Percentiles rank a stretch among this genome's conserved stretches.
phyloP scores from a whole-genome alignment of 2,329 filamentous ascomycete species.

The Pseudopyricularia cyperi region DNA sequence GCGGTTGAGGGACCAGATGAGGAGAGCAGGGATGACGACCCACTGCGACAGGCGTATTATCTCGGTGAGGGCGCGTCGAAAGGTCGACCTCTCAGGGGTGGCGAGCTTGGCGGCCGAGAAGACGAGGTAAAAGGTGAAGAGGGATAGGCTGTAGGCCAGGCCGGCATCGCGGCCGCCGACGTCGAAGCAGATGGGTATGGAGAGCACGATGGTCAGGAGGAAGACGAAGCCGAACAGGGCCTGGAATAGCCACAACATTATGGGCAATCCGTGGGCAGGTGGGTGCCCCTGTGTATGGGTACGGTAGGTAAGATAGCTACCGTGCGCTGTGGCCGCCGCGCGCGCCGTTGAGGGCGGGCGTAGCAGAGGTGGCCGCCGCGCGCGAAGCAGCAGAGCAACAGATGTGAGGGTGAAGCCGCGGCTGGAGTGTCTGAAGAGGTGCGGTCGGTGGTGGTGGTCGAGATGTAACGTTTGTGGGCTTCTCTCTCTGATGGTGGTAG shows the following conservation, averaged over 20 bases:
- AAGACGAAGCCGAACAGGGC: slow-evolving; percentile 72
- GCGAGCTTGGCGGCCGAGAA: slow-evolving; percentile 70
- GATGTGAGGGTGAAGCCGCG: too few species aligned
- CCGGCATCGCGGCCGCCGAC: slow-evolving; percentile 91
- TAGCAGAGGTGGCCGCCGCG: not conserved
- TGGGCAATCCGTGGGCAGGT: not conserved
- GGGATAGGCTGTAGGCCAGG: slow-evolving; percentile 79
- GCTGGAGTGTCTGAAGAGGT: too few species aligned
- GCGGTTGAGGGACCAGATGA: slow-evolving; percentile 92
- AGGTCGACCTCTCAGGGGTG: slow-evolving; percentile 65
- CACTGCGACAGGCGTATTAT: slow-evolving; percentile 69
- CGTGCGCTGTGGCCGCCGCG: not conserved
- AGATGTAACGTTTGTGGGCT: too few species aligned
- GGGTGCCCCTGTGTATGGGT: too few species aligned
- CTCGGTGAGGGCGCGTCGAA: slow-evolving; percentile 59
- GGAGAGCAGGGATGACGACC: slow-evolving; percentile 68
- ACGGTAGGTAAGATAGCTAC: too few species aligned
- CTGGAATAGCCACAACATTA: slow-evolving; percentile 73
- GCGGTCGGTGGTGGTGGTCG: too few species aligned
- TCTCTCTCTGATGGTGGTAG: too few species aligned
- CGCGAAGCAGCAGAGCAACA: not conserved
- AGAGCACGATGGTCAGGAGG: slow-evolving; percentile 84
- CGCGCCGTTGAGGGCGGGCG: not conserved
- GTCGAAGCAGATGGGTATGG: slow-evolving; percentile 94
- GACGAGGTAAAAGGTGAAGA: slow-evolving; percentile 82